Conservation (phyloP, 768 basidiomycete species). For the Tulasnella sp. region DNA sequence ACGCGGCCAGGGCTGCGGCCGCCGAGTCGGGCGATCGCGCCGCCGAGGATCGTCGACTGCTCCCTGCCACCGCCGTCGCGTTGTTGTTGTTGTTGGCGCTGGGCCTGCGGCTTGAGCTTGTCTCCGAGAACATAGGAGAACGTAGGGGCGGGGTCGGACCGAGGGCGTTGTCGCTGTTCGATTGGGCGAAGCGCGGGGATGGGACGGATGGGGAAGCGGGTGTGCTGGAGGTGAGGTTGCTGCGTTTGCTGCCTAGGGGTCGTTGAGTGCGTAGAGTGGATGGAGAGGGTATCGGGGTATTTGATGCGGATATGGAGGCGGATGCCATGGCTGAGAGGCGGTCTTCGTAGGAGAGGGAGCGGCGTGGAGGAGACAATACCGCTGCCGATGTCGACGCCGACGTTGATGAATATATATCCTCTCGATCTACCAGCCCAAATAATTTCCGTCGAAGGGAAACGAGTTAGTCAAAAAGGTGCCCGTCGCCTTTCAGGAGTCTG, state of each 20-base stretch:
- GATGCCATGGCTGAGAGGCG: not conserved
- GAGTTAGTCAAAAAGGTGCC: not conserved
- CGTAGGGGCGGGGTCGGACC: not conserved
- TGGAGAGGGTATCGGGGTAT: not conserved
- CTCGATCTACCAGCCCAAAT: not conserved
- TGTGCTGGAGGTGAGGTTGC: not conserved
- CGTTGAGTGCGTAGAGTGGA: not conserved
- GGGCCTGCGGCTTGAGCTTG: not conserved
- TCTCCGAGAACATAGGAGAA: not conserved
- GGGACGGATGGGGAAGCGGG: not conserved
- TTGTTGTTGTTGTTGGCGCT: not conserved
- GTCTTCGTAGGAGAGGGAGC: not conserved
- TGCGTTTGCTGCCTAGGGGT: not conserved
- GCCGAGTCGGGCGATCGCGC: not conserved
- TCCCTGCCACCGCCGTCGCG: too few relatives aligned
- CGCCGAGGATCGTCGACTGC: not conserved
- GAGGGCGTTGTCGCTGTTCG: not conserved
- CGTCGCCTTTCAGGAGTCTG: not conserved
- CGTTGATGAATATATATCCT: not conserved
- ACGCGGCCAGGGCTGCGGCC: not conserved
- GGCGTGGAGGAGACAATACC: slow-evolving; percentile 1
- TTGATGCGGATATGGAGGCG: not conserved
- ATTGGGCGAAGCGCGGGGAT: not conserved
- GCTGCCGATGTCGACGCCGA: not conserved
- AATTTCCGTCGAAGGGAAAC: not conserved